Evolutionary conservation across 306 rosid genomes (phyloP).

Genomic region (Mucuna pruriens): DNA sequence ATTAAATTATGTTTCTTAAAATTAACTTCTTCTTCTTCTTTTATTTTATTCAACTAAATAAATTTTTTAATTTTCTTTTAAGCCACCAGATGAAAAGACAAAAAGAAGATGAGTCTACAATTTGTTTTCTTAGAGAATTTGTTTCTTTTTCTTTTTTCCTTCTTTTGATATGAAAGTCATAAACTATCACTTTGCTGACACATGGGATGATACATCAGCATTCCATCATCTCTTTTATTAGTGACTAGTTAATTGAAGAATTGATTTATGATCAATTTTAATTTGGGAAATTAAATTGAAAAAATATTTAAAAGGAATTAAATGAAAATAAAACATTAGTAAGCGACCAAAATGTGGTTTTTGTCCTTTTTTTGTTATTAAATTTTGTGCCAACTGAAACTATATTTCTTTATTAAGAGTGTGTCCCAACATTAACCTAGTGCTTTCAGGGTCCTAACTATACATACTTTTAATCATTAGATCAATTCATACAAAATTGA

Average conservation of each 20-base stretch:
- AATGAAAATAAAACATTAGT: background rate
- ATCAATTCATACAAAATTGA: background rate
- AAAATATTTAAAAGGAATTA: background rate
- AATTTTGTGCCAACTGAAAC: background rate
- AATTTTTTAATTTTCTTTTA: too few species aligned
- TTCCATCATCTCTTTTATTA: background rate
- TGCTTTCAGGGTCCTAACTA: background rate
- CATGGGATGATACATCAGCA: background rate
- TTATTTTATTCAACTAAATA: background rate
- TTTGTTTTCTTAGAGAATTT: too few species aligned
- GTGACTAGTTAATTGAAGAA: too few species aligned
- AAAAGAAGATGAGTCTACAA: background rate
- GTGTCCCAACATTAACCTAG: background rate
- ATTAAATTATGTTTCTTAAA: too few species aligned
- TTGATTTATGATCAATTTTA: background rate
- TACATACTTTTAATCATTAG: background rate
- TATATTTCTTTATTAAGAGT: background rate
- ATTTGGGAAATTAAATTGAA: background rate
- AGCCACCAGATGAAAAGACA: background rate
- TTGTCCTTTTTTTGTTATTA: background rate
- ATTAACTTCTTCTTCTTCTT: too few species aligned
- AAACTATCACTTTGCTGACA: background rate
- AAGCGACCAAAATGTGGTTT: background rate
- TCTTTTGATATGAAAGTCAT: too few species aligned
- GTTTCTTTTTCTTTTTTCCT: too few species aligned